These are phyloP conservation scores for Exophiala sp. DNA, from an alignment of 2,329 filamentous ascomycete genomes.

Conservation along the genomic window DNA sequence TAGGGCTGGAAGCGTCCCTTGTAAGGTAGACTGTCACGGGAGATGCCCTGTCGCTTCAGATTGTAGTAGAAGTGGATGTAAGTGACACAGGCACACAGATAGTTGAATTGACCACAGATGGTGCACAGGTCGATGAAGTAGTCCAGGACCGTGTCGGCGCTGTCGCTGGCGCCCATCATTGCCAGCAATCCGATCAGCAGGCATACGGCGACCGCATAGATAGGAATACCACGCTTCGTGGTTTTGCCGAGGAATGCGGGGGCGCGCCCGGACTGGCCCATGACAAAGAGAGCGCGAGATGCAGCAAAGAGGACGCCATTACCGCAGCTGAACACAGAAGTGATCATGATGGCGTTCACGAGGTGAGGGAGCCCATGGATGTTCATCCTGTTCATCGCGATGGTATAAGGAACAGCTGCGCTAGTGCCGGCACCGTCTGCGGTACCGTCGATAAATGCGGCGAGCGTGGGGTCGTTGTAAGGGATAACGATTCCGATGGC, in stretches of 20 bases:
- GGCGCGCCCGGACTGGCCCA: constrained; percentile 55
- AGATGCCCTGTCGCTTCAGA: constrained; percentile 62
- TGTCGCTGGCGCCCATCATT: constrained; percentile 65
- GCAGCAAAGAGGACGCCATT: constrained; percentile 58
- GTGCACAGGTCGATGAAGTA: constrained; percentile 34
- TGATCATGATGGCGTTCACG: constrained; percentile 53
- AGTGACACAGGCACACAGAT: constrained; percentile 59
- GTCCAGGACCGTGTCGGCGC: constrained; percentile 59
- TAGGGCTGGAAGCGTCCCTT: constrained; percentile 64
- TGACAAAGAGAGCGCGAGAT: constrained; percentile 57
- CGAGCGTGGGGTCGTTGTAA: constrained; percentile 59
- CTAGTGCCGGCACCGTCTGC: constrained; percentile 40
- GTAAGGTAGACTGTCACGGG: constrained; percentile 65
- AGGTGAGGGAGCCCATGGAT: constrained; percentile 54
- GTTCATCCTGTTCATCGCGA: constrained; percentile 56
- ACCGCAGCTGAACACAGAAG: constrained; percentile 55
- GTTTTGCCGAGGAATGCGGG: constrained; percentile 47
- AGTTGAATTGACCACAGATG: constrained; percentile 33
- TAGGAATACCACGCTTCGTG: constrained; percentile 62
- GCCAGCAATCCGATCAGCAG: constrained; percentile 64
- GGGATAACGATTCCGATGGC: constrained; percentile 66
- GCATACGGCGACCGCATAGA: constrained; percentile 32
- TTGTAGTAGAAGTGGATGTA: constrained; percentile 70
- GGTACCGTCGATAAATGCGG: constrained; percentile 46
- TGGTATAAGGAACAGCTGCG: constrained; percentile 59